phyloP scores from a whole-genome alignment of 2,329 filamentous ascomycete genomes.

The Beauveria brongniartii region DNA sequence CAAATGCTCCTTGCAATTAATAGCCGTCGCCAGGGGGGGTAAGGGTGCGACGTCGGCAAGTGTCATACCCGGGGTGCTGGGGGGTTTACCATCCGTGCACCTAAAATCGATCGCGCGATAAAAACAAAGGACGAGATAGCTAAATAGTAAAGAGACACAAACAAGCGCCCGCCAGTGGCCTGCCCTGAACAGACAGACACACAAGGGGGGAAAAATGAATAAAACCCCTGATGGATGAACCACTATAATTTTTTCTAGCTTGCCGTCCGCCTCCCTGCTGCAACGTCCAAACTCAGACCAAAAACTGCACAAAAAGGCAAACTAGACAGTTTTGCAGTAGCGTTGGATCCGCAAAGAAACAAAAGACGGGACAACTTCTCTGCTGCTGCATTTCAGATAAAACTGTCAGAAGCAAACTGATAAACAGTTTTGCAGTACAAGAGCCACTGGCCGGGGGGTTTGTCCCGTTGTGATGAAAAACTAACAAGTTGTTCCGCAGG shows the following conservation, averaged over 20 bases:
- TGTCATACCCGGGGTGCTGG: background rate
- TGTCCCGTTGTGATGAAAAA: no score
- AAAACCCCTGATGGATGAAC: constrained; percentile 4
- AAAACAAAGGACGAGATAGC: background rate
- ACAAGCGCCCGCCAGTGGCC: background rate
- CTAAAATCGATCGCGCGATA: constrained; percentile 6
- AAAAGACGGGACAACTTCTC: no score
- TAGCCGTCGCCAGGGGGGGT: background rate
- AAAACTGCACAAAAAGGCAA: no score
- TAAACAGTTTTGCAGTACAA: no score
- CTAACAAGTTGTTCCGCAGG: no score
- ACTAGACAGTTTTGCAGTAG: no score
- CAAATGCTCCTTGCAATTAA: constrained; percentile 3
- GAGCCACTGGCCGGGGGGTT: no score
- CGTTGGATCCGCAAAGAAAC: no score
- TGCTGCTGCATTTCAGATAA: no score
- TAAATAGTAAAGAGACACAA: background rate
- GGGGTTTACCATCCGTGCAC: background rate
- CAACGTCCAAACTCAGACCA: no score
- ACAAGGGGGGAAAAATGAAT: background rate
- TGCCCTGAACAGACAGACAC: background rate
- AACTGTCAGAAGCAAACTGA: no score
- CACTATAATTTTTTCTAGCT: constrained; percentile 3
- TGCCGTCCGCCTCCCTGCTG: background rate
- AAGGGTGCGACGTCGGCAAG: background rate